These are phyloP conservation scores for Fusarium nurragi DNA, from an alignment of 2,329 filamentous ascomycete species.

Conservation along the genomic window DNA sequence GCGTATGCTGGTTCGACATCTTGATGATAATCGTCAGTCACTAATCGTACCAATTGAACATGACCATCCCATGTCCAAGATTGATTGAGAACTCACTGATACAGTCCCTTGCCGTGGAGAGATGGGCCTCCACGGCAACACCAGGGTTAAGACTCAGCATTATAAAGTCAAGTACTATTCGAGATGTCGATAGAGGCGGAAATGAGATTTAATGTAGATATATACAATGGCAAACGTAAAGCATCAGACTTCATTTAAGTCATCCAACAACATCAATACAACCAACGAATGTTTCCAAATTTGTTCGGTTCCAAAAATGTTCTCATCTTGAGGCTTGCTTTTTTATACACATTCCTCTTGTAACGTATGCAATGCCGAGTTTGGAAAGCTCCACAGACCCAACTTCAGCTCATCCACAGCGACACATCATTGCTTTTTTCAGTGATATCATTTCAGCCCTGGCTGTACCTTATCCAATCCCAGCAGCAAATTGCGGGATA, in stretches of 20 bases:
- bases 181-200: background rate
- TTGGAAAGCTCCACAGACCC: background rate
- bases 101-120: background rate
- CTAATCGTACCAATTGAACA: background rate
- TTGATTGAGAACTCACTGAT: background rate
- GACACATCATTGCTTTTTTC: conserved; percentile 1
- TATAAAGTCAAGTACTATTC: fast-evolving
- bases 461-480: background rate
- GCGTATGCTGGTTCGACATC: background rate
- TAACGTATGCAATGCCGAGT: background rate
- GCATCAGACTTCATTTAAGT: background rate
- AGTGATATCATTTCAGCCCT: background rate
- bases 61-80: background rate
- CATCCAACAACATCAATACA: background rate
- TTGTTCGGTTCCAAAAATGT: background rate
- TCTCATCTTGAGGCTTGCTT: background rate
- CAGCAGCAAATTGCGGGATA: background rate
- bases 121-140: background rate
- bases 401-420: background rate
- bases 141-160: conserved; percentile 1
- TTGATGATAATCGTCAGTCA: background rate
- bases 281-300: background rate
- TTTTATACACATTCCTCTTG: background rate
- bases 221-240: background rate
- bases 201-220: background rate